Base-by-base conservation (phyloP, 352 stramenopile genomes). In the Albugo candida region DNA sequence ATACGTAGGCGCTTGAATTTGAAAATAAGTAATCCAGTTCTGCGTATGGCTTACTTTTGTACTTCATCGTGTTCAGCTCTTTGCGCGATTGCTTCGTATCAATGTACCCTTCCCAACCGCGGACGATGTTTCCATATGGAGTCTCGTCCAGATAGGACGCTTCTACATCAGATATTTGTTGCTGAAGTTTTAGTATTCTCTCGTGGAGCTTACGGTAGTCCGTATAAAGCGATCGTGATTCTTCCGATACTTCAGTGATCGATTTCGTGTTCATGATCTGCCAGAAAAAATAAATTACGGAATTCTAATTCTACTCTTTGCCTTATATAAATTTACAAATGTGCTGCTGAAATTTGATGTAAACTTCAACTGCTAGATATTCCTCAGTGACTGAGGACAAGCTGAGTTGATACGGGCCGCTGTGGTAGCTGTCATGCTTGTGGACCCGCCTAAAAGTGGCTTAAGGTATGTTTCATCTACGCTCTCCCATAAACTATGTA, bases 71-170 rank as follows among this genome's bases (percentile, higher is more conserved):
- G 17, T 56, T 37, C 20, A 64, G 59, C 57, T 91, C 74, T 58
- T 86, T 87, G 44, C 74, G 70, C 19, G 65, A 66, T 48, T 72
- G 70, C 45, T 85, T 87, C 21, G 62, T 71, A 59, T 91, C 77
- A 43, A 84, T 80, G 53, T 86, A 91, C 42, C 78, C 78, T 45
- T 91, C 78, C 78, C 78, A 91, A 36, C 78, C 78, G 39, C 75
- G 75, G 51, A 91, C 74, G 53, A 91, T 91, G 64, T 91, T 91
- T 36, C 78, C 78, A 47, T 91, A 76, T 36, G 70, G 58, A 5
- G 78, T 91, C 38, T 91, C 78, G 20, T 91, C 78, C 11, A 91
- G 52, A 48, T 91, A 91, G 50, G 61, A 57, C 14, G 63, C 61
- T 49, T 91, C 78, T 44, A 81, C 67, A 34, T 88, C 78, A 37